These are phyloP conservation scores for Tricholoma saponaceum DNA, from an alignment of 768 basidiomycete genomes.

Conservation along the genomic window DNA sequence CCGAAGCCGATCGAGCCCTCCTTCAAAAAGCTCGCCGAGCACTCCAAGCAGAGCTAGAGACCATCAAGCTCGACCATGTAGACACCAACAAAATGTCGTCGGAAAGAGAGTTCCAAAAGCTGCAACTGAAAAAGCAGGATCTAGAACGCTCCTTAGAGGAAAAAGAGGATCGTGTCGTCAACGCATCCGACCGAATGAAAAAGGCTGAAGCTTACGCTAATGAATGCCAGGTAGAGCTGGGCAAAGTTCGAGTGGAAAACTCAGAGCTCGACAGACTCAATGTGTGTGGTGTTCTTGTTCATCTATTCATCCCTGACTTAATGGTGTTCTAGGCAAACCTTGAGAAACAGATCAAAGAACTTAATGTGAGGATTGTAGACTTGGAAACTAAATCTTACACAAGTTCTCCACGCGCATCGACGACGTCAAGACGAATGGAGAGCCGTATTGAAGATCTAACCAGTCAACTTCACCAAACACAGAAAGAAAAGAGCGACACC, in stretches of 20 bases:
- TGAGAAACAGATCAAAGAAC: constrained; percentile 82
- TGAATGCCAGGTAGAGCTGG: constrained; percentile 74
- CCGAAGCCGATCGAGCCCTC: constrained; percentile 74
- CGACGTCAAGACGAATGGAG: constrained; percentile 57
- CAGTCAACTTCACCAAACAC: constrained; percentile 50
- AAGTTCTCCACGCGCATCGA: constrained; percentile 54
- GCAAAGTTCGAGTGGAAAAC: constrained; percentile 75
- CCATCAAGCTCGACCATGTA: constrained; percentile 71
- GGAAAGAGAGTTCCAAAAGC: constrained; percentile 69
- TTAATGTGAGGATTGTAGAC: constrained; percentile 79
- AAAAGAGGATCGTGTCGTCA: constrained; percentile 66
- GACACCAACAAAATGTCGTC: constrained; percentile 68
- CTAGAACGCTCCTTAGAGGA: constrained; percentile 75
- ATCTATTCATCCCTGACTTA: constrained; percentile 4
- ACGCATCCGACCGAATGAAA: constrained; percentile 75
- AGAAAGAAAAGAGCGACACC: constrained; percentile 41
- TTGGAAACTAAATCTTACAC: constrained; percentile 76
- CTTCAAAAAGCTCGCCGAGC: constrained; percentile 80
- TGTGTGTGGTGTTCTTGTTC: constrained; percentile 34
- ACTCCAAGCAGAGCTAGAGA: constrained; percentile 75
- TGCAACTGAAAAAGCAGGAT: constrained; percentile 80
- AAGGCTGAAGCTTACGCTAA: constrained; percentile 74
- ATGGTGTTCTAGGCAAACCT: constrained; percentile 55
- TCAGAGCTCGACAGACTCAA: constrained; percentile 76
- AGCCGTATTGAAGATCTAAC: constrained; percentile 71